A percentile compares a stretch with the other conserved stretches of the same genome.
Evolutionary conservation across 495 filamentous ascomycete species (phyloP).

Genomic region (Penicillium parvum): DNA sequence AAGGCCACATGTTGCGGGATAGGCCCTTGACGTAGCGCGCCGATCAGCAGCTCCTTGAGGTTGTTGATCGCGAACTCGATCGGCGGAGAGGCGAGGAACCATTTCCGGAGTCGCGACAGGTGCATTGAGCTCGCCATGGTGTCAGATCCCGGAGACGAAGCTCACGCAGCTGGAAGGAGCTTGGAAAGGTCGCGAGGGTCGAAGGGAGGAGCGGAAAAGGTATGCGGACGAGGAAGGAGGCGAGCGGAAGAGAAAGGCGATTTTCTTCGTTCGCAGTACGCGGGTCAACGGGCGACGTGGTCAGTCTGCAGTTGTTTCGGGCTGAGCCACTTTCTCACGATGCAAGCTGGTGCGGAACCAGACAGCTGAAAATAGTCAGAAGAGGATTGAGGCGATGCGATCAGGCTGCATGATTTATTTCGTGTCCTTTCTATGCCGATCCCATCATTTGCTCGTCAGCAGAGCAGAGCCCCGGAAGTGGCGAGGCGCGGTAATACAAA

Average conservation of each 20-base stretch:
- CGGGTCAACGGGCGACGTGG: constrained; percentile 18
- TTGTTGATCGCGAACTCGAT: constrained; percentile 73
- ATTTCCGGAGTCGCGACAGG: constrained; percentile 71
- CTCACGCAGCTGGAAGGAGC: neutral
- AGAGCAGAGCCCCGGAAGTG: constrained; percentile 1
- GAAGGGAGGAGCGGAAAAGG: constrained; percentile 3
- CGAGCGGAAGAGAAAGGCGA: constrained; percentile 9
- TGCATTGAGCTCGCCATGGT: constrained; percentile 55
- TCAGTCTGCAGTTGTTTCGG: too few species aligned
- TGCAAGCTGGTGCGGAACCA: neutral
- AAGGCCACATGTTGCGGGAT: constrained; percentile 94
- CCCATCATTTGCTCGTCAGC: neutral
- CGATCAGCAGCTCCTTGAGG: constrained; percentile 76
- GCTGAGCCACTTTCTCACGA: too few species aligned
- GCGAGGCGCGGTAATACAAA: constrained; percentile 13
- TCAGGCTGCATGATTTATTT: constrained; percentile 24
- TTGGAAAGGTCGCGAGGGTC: neutral
- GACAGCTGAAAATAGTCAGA: neutral
- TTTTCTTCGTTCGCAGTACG: constrained; percentile 7
- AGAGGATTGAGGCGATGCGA: constrained; percentile 3
- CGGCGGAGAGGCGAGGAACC: constrained; percentile 85
- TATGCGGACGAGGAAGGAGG: neutral
- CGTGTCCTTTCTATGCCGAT: neutral
- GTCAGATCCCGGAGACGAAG: neutral
- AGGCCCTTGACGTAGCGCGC: constrained; percentile 81